Evolutionary conservation across 225 moss, liverwort and hornwort species (phyloP).

Genomic region (Lunularia cruciata): DNA sequence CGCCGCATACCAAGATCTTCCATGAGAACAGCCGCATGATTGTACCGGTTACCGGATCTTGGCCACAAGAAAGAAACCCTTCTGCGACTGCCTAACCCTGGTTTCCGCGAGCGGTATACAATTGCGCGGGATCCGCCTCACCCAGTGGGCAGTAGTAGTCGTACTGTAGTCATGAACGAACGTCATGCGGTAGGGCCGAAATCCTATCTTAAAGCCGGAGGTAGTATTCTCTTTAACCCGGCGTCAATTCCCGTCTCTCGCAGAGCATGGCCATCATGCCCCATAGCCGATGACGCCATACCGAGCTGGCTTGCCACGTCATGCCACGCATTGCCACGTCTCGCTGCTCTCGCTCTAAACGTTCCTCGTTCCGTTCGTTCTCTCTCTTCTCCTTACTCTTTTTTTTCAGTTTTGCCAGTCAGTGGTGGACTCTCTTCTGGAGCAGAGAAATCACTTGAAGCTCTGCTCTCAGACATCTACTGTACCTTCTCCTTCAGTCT

Average conservation of each 20-base stretch:
- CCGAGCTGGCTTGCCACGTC: slow-evolving; percentile 18
- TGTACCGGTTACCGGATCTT: no score
- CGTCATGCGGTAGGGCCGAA: slow-evolving; percentile 1
- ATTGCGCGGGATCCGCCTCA: no score
- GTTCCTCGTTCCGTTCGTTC: neutral
- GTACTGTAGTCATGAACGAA: neutral
- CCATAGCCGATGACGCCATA: slow-evolving; percentile 18
- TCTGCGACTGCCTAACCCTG: no score
- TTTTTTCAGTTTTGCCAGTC: neutral
- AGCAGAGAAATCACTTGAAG: no score
- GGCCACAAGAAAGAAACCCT: no score
- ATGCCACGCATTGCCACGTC: slow-evolving; percentile 25
- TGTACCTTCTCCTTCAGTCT: no score
- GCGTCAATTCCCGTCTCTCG: neutral
- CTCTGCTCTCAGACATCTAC: neutral
- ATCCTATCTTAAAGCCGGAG: slow-evolving; percentile 4
- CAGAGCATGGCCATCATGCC: slow-evolving; percentile 16
- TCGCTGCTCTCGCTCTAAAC: no score
- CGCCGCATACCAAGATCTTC: no score
- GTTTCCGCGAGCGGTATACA: no score
- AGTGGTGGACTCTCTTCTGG: no score
- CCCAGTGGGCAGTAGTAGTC: no score
- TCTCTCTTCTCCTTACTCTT: neutral
- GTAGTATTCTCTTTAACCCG: slow-evolving; percentile 5
- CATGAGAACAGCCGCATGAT: no score